Conservation (phyloP, 768 basidiomycete species). For the Austroboletus eburneus region DNA sequence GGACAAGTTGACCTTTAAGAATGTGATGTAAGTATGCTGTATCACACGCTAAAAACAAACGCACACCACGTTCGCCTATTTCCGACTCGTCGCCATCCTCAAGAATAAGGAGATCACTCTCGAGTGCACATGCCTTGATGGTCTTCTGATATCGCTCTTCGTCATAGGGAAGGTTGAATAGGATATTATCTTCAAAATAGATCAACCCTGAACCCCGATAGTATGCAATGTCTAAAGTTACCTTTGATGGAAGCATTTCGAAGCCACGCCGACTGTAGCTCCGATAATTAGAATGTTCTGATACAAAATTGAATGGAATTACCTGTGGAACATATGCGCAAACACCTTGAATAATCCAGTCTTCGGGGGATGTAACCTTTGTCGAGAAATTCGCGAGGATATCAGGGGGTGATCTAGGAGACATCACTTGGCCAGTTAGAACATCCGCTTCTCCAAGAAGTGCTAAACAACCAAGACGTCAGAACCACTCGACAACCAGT, state of each 20-base stretch:
- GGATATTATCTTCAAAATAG: conserved; percentile 52
- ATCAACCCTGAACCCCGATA: conserved; percentile 37
- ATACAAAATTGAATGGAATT: conserved; percentile 7
- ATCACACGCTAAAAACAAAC: background rate
- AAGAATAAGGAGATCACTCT: conserved; percentile 72
- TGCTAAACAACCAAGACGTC: conserved; percentile 35
- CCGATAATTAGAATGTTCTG: background rate
- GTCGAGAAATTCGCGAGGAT: conserved; percentile 58
- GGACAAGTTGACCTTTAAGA: conserved; percentile 26
- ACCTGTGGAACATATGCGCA: conserved; percentile 88
- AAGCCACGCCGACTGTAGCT: conserved; percentile 55
- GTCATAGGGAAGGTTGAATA: conserved; percentile 75
- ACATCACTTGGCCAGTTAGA: conserved; percentile 72
- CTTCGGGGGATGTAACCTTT: conserved; percentile 40
- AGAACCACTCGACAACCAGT: background rate
- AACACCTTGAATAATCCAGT: conserved; percentile 75
- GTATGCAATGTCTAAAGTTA: background rate
- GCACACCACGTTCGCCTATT: conserved; percentile 81
- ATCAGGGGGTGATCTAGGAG: conserved; percentile 83
- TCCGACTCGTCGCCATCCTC: conserved; percentile 88
- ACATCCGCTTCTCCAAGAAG: conserved; percentile 61
- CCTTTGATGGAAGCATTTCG: conserved; percentile 57
- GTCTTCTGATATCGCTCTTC: conserved; percentile 73
- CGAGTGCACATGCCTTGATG: conserved; percentile 70
- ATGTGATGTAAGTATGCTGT: background rate